Conservation (phyloP, 2,329 filamentous ascomycete genomes). For the Colletotrichum falcatum region DNA sequence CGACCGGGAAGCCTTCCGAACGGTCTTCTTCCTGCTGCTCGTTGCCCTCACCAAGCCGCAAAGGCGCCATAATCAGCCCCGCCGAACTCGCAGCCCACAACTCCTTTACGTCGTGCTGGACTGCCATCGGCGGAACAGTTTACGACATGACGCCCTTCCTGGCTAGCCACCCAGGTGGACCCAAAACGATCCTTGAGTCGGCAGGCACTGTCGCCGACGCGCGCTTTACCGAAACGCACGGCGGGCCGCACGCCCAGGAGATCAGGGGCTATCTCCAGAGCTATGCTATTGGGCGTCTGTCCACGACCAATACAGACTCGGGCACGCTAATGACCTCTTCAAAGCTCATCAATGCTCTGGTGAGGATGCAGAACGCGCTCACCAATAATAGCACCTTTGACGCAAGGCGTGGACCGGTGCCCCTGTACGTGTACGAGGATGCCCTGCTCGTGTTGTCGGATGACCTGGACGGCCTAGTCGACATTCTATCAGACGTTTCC, state of each 20-base stretch:
- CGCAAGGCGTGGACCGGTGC: constrained; percentile 23
- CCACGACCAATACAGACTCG: neutral
- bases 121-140: constrained; percentile 86
- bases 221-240: constrained; percentile 30
- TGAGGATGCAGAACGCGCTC: constrained; percentile 32
- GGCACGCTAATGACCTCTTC: neutral
- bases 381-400: constrained; percentile 35
- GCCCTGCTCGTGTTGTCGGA: constrained; percentile 31
- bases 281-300: constrained; percentile 24
- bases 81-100: constrained; percentile 33
- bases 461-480: constrained; percentile 1
- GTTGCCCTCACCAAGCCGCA: neutral
- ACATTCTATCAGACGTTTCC: constrained; percentile 4
- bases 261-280: constrained; percentile 30
- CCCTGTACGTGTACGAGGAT: constrained; percentile 33
- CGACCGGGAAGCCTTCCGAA: neutral
- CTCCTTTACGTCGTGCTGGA: constrained; percentile 68
- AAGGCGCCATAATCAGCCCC: constrained; percentile 2
- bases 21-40: neutral
- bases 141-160: constrained; percentile 95
- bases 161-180: constrained; percentile 88
- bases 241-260: constrained; percentile 32
- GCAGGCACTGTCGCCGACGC: constrained; percentile 33
- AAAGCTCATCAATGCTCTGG: constrained; percentile 10
- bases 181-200: constrained; percentile 35